phyloP scores from a whole-genome alignment of 495 filamentous ascomycete genomes.

The Hypoxylon lienhwacheense region DNA sequence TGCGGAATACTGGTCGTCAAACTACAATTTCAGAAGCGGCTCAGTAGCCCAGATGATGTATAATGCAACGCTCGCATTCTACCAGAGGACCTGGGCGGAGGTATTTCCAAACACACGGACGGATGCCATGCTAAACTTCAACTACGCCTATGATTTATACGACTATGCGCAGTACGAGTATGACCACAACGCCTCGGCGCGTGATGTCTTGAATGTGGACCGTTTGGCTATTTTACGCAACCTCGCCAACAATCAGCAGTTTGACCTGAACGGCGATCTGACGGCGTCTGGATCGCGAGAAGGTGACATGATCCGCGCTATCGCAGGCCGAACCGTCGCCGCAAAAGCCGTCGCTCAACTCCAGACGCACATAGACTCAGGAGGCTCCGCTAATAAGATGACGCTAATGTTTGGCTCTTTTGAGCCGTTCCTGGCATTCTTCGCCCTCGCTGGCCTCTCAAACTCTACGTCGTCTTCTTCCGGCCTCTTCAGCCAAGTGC shows the following conservation, averaged over 20 bases:
- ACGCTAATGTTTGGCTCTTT: conserved; percentile 47
- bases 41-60: conserved; percentile 20
- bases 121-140: conserved; percentile 37
- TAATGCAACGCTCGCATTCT: conserved; percentile 39
- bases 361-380: conserved; percentile 35
- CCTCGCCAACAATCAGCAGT: conserved; percentile 42
- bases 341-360: conserved; percentile 36
- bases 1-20: conserved; percentile 34
- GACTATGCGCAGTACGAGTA: conserved; percentile 47
- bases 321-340: conserved; percentile 48
- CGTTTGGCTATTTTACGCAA: conserved; percentile 33
- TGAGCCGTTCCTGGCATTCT: conserved; percentile 49
- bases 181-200: conserved; percentile 39
- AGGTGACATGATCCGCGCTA: conserved; percentile 43
- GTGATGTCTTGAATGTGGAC: conserved; percentile 16
- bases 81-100: conserved; percentile 37
- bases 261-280: conserved; percentile 41
- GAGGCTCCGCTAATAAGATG: conserved; percentile 39
- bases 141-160: conserved; percentile 48
- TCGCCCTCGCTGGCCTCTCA: conserved; percentile 40
- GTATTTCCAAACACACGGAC: conserved; percentile 39
- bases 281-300: conserved; percentile 28
- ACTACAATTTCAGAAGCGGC: conserved; percentile 33
- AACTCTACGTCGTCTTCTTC: conserved; percentile 10
- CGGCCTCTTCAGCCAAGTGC: conserved; percentile 38